These are phyloP conservation scores for Lipomyces yamanashiensis DNA, from an alignment of 805 yeast genomes.

Conservation along the genomic window DNA sequence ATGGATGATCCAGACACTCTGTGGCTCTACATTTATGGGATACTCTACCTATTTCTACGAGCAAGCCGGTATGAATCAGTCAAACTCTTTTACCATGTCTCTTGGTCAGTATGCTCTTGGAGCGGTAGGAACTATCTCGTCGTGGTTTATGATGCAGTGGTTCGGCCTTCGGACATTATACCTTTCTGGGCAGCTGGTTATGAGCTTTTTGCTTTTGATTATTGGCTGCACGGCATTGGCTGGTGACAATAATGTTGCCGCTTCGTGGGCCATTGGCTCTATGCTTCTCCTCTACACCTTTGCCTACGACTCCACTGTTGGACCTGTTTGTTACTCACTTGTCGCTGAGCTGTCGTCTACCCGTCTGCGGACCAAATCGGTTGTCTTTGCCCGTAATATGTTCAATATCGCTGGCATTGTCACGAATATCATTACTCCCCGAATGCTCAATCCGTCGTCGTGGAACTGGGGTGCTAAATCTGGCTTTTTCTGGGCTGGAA, in stretches of 20 bases:
- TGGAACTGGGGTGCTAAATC: slow-evolving; percentile 40
- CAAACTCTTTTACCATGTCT: slow-evolving; percentile 12
- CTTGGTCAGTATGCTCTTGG: slow-evolving; percentile 17
- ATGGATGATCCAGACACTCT: slow-evolving; percentile 37
- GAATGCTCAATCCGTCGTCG: slow-evolving; percentile 54
- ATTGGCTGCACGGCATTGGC: slow-evolving; percentile 33
- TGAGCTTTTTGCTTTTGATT: slow-evolving; percentile 21
- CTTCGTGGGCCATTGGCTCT: slow-evolving; percentile 46
- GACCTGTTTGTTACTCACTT: slow-evolving; percentile 52
- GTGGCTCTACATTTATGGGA: slow-evolving; percentile 14
- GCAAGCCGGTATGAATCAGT: slow-evolving; percentile 43
- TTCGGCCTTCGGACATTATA: slow-evolving; percentile 33
- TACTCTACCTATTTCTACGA: slow-evolving; percentile 55
- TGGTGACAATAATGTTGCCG: slow-evolving; percentile 30
- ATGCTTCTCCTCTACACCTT: slow-evolving; percentile 54
- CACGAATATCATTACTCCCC: slow-evolving; percentile 46
- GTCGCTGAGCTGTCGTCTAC: slow-evolving; percentile 53
- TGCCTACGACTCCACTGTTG: slow-evolving; percentile 52
- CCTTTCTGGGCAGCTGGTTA: slow-evolving; percentile 22
- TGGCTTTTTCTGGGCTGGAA: slow-evolving; percentile 45
- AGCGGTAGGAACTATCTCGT: slow-evolving; percentile 14
- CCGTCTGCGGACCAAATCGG: slow-evolving; percentile 51
- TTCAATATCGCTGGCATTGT: slow-evolving; percentile 38
- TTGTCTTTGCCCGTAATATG: slow-evolving; percentile 50
- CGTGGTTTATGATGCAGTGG: slow-evolving; percentile 13